Percentiles rank a stretch among this genome's conserved stretches.
Conservation (phyloP, 768 basidiomycete genomes). For the Fomitopsis pulvina region DNA sequence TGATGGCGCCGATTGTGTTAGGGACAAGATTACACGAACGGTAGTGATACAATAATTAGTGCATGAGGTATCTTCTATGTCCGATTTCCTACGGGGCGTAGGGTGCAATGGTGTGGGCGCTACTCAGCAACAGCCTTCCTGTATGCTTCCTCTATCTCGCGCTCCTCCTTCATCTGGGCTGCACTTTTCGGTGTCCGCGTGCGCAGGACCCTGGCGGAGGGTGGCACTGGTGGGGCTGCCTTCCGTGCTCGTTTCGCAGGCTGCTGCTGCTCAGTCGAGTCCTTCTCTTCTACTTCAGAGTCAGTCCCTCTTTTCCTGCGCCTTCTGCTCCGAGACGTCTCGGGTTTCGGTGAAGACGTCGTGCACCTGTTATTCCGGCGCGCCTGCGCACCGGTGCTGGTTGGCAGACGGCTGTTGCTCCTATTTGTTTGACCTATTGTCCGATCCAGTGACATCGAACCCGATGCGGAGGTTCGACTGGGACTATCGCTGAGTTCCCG, state of each 20-base stretch:
- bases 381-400: background rate
- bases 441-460: background rate
- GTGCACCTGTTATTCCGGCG: background rate
- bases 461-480: background rate
- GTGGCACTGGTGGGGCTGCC: constrained; percentile 7
- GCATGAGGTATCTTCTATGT: background rate
- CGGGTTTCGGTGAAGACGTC: background rate
- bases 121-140: constrained; percentile 39
- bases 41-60: background rate
- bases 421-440: background rate
- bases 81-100: background rate
- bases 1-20: background rate
- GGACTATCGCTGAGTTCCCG: constrained; percentile 2
- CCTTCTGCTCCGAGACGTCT: constrained; percentile 15
- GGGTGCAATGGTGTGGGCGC: constrained; percentile 2
- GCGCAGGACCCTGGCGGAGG: constrained; percentile 43
- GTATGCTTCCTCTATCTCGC: constrained; percentile 43
- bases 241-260: constrained; percentile 14
- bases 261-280: background rate
- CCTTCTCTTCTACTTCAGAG: constrained; percentile 5
- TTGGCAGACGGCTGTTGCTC: background rate
- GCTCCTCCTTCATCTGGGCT: constrained; percentile 41
- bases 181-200: constrained; percentile 50
- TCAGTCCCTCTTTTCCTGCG: constrained; percentile 12
- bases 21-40: background rate